Percentiles rank a stretch among this genome's conserved stretches.
Conservation (phyloP, 805 yeast species). For the Cyberlindnera bimundalis region DNA sequence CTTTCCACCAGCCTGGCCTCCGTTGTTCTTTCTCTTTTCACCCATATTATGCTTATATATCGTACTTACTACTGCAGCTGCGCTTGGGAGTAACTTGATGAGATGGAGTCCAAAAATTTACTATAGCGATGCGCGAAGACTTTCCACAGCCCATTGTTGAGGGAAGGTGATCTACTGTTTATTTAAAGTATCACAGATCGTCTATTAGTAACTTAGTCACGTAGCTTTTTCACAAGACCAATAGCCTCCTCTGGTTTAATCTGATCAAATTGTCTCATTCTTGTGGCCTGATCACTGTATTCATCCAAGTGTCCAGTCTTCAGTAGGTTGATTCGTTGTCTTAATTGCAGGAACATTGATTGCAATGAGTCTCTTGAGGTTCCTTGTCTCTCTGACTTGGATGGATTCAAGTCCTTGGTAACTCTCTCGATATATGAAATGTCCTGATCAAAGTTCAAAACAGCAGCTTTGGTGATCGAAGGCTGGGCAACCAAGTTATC, state of each 20-base stretch:
- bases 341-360: conserved; percentile 71
- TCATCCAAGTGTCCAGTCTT: conserved; percentile 61
- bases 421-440: conserved; percentile 66
- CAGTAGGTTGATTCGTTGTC: conserved; percentile 75
- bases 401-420: conserved; percentile 34
- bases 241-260: conserved; percentile 72
- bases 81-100: no score
- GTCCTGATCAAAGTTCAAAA: conserved; percentile 78
- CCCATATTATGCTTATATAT: conserved; percentile 13
- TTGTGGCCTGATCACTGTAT: conserved; percentile 50
- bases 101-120: no score
- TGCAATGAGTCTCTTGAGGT: conserved; percentile 48
- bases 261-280: conserved; percentile 69
- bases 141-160: no score
- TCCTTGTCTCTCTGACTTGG: conserved; percentile 12
- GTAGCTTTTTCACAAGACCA: conserved; percentile 51
- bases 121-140: no score
- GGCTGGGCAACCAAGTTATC: conserved; percentile 53
- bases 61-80: no score
- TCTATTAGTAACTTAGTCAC: conserved; percentile 2
- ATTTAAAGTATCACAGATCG: no score
- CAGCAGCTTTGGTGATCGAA: conserved; percentile 50
- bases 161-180: background rate
- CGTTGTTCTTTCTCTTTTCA: conserved; percentile 18
- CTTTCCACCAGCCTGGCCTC: conserved; percentile 10